These are phyloP conservation scores for Trichoderma sp. DNA, from an alignment of 2,329 filamentous ascomycete genomes.

Conservation along the genomic window DNA sequence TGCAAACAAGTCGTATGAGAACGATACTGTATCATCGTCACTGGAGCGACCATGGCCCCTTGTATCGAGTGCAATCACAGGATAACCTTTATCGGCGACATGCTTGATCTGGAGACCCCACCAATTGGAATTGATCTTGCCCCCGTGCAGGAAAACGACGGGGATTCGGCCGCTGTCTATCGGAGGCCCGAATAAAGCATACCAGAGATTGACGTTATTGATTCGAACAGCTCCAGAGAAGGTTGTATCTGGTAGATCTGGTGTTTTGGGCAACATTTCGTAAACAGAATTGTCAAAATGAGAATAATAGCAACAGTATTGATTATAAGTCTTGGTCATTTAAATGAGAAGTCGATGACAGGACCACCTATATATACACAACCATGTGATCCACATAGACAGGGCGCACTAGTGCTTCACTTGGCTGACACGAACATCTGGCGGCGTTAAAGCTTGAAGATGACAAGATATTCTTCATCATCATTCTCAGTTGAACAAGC, in stretches of 20 bases:
- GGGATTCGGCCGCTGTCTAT: background rate
- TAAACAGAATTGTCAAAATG: background rate
- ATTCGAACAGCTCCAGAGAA: background rate
- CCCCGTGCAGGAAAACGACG: background rate
- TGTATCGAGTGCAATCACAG: background rate
- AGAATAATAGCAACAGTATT: no score
- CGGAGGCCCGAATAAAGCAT: background rate
- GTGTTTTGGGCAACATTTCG: background rate
- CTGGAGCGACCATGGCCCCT: background rate
- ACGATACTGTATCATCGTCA: background rate
- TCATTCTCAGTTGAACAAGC: no score
- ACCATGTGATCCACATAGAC: no score
- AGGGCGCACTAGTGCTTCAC: no score
- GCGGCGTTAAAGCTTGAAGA: no score
- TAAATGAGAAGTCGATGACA: no score
- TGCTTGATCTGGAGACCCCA: slow-evolving; percentile 12
- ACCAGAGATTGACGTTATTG: background rate
- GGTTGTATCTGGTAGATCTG: background rate
- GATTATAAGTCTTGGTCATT: no score
- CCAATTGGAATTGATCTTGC: slow-evolving; percentile 17
- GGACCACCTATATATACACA: no score
- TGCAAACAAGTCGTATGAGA: slow-evolving; percentile 4
- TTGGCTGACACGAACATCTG: no score
- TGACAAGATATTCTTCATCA: no score
- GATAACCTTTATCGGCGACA: background rate